Evolutionary conservation across 208 protist genomes (phyloP), one percentile per base, ranked within the genome.

Genomic region (Balamuthia mandrillaris): DNA sequence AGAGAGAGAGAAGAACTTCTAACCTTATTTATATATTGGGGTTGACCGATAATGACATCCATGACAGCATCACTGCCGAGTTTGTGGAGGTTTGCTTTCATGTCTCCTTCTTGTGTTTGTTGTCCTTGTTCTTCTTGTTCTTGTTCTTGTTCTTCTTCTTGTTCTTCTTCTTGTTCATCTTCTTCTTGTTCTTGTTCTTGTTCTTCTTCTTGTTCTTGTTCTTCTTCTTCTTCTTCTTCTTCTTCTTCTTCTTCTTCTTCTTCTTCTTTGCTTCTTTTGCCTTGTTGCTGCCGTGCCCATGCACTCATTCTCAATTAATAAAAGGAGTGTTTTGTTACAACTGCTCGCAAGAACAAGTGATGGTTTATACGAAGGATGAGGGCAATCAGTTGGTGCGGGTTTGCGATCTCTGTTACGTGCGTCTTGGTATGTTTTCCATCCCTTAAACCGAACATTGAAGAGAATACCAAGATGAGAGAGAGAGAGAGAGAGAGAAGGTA

Each of bases 251-350:
- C n/a, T n/a, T n/a, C n/a, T n/a, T n/a, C n/a, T n/a, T n/a, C n/a
- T n/a, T n/a, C n/a, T n/a, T n/a, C n/a, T n/a, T n/a, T n/a, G n/a
- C n/a, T n/a, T n/a, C n/a, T n/a, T n/a, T n/a, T n/a, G n/a, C n/a
- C n/a, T n/a, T n/a, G n/a, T n/a, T n/a, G n/a, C n/a, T n/a, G n/a
- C n/a, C n/a, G n/a, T n/a, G n/a, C n/a, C n/a, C n/a, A n/a, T n/a
- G n/a, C n/a, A n/a, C n/a, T n/a, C n/a, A n/a, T n/a, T n/a, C n/a
- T n/a, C n/a, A n/a, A n/a, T n/a, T n/a, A n/a, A n/a, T n/a, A n/a
- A n/a, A n/a, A n/a, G n/a, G n/a, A n/a, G 70, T 79, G 41, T 79
- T 79, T 49, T 79, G 70, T 49, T 79, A 49, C 47, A 44, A 79
- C 70, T 79, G 70, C 29, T 60, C 70, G 2, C 33, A 79, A 14